Conservation (phyloP, 768 basidiomycete species). For the Mycena maculata region DNA sequence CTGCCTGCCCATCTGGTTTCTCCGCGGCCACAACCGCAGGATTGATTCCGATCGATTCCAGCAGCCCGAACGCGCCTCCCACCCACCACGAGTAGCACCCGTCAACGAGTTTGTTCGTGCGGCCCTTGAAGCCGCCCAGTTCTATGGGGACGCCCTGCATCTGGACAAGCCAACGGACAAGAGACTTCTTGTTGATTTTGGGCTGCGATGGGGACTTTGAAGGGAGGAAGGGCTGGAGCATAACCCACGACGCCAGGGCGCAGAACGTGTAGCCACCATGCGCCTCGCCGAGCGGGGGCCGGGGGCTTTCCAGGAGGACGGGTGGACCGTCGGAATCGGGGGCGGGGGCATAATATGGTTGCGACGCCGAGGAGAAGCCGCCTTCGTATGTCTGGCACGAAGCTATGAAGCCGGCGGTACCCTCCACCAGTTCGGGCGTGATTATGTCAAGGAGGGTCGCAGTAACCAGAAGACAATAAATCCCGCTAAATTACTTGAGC, state of each 20-base stretch:
- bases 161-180: slow-evolving; percentile 84
- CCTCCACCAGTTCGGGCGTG: slow-evolving; percentile 86
- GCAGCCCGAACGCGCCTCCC: slow-evolving; percentile 84
- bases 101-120: slow-evolving; percentile 98
- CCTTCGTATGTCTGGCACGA: slow-evolving; percentile 98
- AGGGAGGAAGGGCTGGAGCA: slow-evolving; percentile 71
- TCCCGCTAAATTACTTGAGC: slow-evolving; percentile 66
- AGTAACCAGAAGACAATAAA: slow-evolving; percentile 90
- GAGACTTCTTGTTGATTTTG: slow-evolving; percentile 58
- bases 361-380: slow-evolving; percentile 86
- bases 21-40: slow-evolving; percentile 47
- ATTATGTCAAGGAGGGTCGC: slow-evolving; percentile 87
- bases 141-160: slow-evolving; percentile 90
- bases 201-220: slow-evolving; percentile 25
- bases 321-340: slow-evolving; percentile 28
- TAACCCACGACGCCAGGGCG: slow-evolving; percentile 84
- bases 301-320: slow-evolving; percentile 55
- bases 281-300: slow-evolving; percentile 91
- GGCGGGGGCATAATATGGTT: slow-evolving; percentile 67
- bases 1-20: slow-evolving; percentile 36
- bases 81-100: slow-evolving; percentile 99
- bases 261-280: slow-evolving; percentile 99
- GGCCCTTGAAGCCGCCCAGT: slow-evolving; percentile 91
- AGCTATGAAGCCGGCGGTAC: slow-evolving; percentile 82
- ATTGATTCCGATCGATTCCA: slow-evolving; percentile 67